Evolutionary conservation across 2,329 filamentous ascomycete genomes (phyloP), one percentile per base, ranked within the genome.

Genomic region (Volutella citrinella): DNA sequence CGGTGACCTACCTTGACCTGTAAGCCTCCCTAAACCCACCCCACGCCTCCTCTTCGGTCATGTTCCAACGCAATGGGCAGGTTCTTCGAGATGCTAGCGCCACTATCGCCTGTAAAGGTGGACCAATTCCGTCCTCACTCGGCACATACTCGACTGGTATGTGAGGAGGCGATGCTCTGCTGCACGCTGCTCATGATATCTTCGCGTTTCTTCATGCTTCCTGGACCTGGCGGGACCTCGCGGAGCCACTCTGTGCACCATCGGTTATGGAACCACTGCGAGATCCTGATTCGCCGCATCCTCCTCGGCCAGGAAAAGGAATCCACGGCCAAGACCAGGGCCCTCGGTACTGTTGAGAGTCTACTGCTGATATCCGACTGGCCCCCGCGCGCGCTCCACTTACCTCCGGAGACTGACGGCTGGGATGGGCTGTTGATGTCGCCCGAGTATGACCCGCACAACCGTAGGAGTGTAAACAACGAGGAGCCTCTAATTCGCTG

Each of bases 1-100:
- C 49, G 12, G 49, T 52, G 12, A 51, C 49, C 4, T 52, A 52
- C 15, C 36, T 48, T n/a, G 48, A 51, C 12, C 15, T 49, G 48
- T 51, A 18, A 38, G 45, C 10, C 9, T n/a, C 6, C 3, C 1
- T 3, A 17, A 11, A 3, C 15, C 14, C 16, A 12, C 10, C 13
- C 14, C 9, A 15, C 15, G 12, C 19, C 11, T 4, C 15, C 11
- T 5, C 15, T 5, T 10, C n/a, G 13, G 5, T 10, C 7, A 30
- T 8, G n/a, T n/a, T n/a, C n/a, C n/a, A n/a, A n/a, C n/a, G n/a
- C n/a, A n/a, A 41, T n/a, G 38, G 10, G 7, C 6, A 43, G 40
- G 2, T 43, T 42, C 18, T 43, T 42, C 10, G 34, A 43, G 7
- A 43, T 34, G 3, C 12, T 43, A 3, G 30, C 39, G 2, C 38